A percentile compares a stretch with the other conserved stretches of the same genome.
Evolutionary conservation across 2,329 filamentous ascomycete genomes (phyloP).

Genomic region (Pyrenochaeta sp.): DNA sequence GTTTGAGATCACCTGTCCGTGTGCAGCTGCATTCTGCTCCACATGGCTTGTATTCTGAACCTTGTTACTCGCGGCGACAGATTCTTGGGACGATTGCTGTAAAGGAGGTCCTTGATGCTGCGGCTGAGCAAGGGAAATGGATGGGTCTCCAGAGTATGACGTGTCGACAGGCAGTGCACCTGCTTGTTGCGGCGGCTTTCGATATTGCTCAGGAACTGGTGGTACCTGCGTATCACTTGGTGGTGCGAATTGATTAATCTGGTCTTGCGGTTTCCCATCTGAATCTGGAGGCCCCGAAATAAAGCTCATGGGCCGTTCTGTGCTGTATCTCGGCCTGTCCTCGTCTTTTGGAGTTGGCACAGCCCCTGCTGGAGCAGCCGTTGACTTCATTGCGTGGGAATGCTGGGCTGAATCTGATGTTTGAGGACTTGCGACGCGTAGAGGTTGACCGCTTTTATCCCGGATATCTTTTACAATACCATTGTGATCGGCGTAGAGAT

Average conservation of each 20-base stretch:
- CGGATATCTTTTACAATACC: constrained; percentile 47
- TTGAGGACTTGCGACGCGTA: constrained; percentile 29
- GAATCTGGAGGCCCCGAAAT: constrained; percentile 44
- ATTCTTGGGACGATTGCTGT: constrained; percentile 5
- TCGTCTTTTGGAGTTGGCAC: constrained; percentile 25
- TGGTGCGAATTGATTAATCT: constrained; percentile 39
- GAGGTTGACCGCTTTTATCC: constrained; percentile 39
- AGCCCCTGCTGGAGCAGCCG: constrained; percentile 6
- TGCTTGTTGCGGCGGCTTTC: constrained; percentile 17
- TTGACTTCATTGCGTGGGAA: constrained; percentile 5
- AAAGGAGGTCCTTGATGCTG: constrained; percentile 6
- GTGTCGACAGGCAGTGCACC: constrained; percentile 7
- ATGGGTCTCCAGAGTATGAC: constrained; percentile 17
- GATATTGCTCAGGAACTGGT: constrained; percentile 12
- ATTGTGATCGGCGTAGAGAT: constrained; percentile 49
- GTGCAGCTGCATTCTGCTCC: background rate
- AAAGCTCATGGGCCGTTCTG: constrained; percentile 50
- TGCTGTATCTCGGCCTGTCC: constrained; percentile 34
- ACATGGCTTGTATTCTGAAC: constrained; percentile 2
- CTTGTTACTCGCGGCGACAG: constrained; percentile 6
- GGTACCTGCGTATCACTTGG: constrained; percentile 9
- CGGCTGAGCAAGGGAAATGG: constrained; percentile 10
- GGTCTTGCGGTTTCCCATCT: constrained; percentile 46
- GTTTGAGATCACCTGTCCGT: constrained; percentile 17
- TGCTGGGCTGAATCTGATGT: constrained; percentile 9